Percentiles rank a stretch among this genome's conserved stretches.
Evolutionary conservation across 202 grass and related monocot species (phyloP).

Genomic region (Panicum hallii): DNA sequence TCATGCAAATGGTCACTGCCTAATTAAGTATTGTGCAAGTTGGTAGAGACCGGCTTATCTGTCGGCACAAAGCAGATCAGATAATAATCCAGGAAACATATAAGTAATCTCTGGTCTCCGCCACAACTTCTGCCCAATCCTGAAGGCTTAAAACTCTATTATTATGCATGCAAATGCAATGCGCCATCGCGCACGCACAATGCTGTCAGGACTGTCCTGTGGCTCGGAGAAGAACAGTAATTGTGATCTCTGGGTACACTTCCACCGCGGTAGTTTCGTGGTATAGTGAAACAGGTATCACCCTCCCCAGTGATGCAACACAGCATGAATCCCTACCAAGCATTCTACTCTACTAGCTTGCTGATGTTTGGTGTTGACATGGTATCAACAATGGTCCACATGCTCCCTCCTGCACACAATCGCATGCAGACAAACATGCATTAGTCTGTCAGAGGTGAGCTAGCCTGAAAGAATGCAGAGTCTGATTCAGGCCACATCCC

Average conservation of each 20-base stretch:
- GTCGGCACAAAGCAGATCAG: too few species aligned
- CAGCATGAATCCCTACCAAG: too few species aligned
- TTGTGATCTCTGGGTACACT: not conserved
- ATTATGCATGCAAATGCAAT: not conserved
- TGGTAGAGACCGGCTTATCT: too few species aligned
- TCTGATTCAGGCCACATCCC: not conserved
- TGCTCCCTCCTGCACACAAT: not conserved
- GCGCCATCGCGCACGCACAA: not conserved
- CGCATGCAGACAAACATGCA: not conserved
- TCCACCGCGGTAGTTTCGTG: constrained; percentile 16
- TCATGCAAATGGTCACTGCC: too few species aligned
- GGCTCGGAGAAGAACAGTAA: not conserved
- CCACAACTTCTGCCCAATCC: not conserved
- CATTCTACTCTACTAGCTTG: not conserved
- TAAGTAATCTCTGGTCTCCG: not conserved
- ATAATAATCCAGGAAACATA: not conserved
- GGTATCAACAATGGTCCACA: not conserved
- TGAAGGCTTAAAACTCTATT: not conserved
- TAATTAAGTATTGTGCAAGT: too few species aligned
- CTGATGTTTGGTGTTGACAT: not conserved
- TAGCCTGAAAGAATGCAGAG: not conserved
- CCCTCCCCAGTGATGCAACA: not conserved
- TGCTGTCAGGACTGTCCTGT: too few species aligned
- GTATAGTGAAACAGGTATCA: not conserved
- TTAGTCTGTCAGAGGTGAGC: too few species aligned